Evolutionary conservation across 1,139 yeast species (phyloP), one percentile per base, ranked within the genome.

Genomic region (Pichia sp.): DNA sequence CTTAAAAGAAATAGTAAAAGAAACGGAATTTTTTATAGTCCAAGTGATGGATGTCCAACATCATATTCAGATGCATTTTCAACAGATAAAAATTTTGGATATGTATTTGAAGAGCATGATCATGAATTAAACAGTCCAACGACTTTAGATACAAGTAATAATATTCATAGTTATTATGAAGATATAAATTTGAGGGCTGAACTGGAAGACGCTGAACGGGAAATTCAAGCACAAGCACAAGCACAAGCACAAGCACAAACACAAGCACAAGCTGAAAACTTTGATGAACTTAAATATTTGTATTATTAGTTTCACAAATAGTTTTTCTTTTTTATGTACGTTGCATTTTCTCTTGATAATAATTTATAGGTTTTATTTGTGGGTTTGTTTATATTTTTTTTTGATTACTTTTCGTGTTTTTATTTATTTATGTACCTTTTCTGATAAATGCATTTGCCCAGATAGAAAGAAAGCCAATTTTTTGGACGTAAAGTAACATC

Each of bases 271-370:
- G 35, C 9, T 10, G 43, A 40, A 20, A 39, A 38, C 10, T 28
- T 47, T 22, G 45, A 48, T 20, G 51, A 50, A n/a, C 31, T 47
- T 4, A 46, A 47, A 16, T 51, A 51, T 38, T 32, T 51, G 8
- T 51, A 49, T 22, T 48, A 40, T 30, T 46, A 33, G n/a, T n/a
- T 6, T 25, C 6, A 20, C 16, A 16, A 24, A 7, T 31, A 23
- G 16, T 22, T 29, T 23, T 1, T 11, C 4, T 12, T 22, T 4
- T 10, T 6, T 23, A 12, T 11, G 7, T 6, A 23, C 3, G 12
- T 30, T n/a, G n/a, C n/a, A n/a, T n/a, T n/a, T n/a, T n/a, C 30
- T 25, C 20, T 26, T 12, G 20, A 12, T 26, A n/a, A n/a, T n/a
- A n/a, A n/a, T n/a, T n/a, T n/a, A n/a, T n/a, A n/a, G n/a, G n/a